Evolutionary conservation across 2,329 filamentous ascomycete species (phyloP).

Genomic region (Colletotrichum sidae): DNA sequence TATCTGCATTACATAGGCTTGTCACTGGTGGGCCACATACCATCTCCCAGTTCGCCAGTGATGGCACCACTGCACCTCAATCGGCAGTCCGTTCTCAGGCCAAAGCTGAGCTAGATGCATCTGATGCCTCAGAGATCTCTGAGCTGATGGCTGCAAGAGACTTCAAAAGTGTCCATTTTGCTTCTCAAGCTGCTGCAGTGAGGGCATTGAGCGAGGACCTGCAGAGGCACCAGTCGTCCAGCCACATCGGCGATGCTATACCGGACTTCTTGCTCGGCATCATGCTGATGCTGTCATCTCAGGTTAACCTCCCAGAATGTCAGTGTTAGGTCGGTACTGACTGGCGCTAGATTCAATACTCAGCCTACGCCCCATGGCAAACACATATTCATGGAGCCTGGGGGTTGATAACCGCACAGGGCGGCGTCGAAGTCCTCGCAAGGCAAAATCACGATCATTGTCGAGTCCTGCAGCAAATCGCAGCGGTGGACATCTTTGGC

Average conservation of each 20-base stretch:
- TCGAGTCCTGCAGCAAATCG: slow-evolving; percentile 7
- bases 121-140: background rate
- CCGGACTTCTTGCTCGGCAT: slow-evolving; percentile 1
- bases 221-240: background rate
- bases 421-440: background rate
- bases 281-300: slow-evolving; percentile 16
- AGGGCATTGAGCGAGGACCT: slow-evolving; percentile 6
- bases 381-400: slow-evolving; percentile 3
- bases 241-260: background rate
- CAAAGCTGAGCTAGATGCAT: background rate
- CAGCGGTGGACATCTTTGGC: slow-evolving; percentile 13
- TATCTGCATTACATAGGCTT: slow-evolving; percentile 12
- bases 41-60: background rate
- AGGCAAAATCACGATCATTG: background rate
- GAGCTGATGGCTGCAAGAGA: background rate
- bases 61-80: background rate
- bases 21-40: slow-evolving; percentile 3
- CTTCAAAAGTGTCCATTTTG: slow-evolving; percentile 3
- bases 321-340: background rate
- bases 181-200: slow-evolving; percentile 6
- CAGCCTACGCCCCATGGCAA: slow-evolving; percentile 22
- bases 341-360: background rate
- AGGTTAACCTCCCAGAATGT: background rate
- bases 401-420: background rate
- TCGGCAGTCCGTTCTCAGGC: background rate